A percentile compares a stretch with the other conserved stretches of the same genome.
Evolutionary conservation across 2,329 filamentous ascomycete genomes (phyloP).

Genomic region (Paraphaeosphaeria minitans): DNA sequence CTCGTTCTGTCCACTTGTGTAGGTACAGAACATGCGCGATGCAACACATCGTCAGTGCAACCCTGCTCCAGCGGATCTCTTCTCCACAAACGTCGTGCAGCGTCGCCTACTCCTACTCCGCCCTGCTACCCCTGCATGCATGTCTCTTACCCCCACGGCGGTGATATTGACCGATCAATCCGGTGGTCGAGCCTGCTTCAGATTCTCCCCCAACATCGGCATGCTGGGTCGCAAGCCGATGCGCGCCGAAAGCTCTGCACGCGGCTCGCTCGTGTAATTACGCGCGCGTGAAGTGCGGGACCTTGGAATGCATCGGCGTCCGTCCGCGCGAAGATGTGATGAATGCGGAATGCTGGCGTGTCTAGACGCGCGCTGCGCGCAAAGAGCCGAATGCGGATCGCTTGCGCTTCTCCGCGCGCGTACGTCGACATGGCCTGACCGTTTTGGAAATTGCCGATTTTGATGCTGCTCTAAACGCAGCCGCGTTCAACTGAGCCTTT

Average conservation of each 20-base stretch:
- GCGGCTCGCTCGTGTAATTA: background rate
- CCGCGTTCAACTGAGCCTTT: conserved; percentile 74
- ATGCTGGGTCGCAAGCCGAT: background rate
- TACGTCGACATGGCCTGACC: background rate
- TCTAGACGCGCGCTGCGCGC: background rate
- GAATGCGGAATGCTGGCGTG: background rate
- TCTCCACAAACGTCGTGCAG: background rate
- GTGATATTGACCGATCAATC: background rate
- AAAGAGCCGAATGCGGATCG: background rate
- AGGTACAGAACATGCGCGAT: background rate
- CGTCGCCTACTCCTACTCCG: background rate
- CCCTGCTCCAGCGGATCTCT: background rate
- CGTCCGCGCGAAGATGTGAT: background rate
- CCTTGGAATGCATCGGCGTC: background rate
- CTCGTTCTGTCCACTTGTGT: background rate
- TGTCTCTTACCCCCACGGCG: background rate
- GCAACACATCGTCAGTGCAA: background rate
- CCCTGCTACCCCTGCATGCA: background rate
- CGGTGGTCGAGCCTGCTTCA: background rate
- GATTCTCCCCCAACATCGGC: background rate
- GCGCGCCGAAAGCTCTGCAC: background rate
- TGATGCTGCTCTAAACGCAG: background rate
- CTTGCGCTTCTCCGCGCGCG: background rate
- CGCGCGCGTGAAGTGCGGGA: background rate
- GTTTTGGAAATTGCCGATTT: background rate